Evolutionary conservation across 805 yeast species (phyloP).

Genomic region (Saturnispora hagleri): DNA sequence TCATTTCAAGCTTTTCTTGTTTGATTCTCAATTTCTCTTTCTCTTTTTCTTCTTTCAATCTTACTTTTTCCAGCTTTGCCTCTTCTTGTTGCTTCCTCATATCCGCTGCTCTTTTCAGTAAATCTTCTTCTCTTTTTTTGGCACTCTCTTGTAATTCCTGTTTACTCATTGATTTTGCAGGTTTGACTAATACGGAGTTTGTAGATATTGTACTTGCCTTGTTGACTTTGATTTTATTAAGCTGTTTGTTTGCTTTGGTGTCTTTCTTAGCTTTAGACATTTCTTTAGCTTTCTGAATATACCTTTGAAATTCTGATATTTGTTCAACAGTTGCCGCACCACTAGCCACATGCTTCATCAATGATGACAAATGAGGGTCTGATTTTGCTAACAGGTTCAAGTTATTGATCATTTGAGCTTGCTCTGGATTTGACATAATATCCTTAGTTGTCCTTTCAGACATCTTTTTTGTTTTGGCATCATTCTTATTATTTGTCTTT

Average conservation of each 20-base stretch:
- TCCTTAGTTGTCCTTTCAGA: slow-evolving; percentile 17
- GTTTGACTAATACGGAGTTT: not conserved
- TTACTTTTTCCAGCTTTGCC: slow-evolving; percentile 13
- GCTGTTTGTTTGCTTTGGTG: not conserved
- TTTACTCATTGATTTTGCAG: not conserved
- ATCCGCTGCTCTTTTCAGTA: slow-evolving; percentile 10
- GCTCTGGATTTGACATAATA: slow-evolving; percentile 41
- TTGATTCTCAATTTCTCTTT: slow-evolving; percentile 14
- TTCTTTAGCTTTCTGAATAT: slow-evolving; percentile 67
- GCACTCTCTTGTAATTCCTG: slow-evolving; percentile 10
- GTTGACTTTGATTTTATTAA: not conserved
- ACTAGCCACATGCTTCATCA: slow-evolving; percentile 82
- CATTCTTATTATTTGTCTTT: not conserved
- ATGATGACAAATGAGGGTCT: slow-evolving; percentile 53
- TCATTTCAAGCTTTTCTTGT: slow-evolving; percentile 17
- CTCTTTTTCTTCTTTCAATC: slow-evolving; percentile 17
- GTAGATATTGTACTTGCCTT: not conserved
- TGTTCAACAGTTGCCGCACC: slow-evolving; percentile 69
- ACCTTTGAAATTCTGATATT: slow-evolving; percentile 69
- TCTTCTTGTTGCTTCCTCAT: slow-evolving; percentile 15
- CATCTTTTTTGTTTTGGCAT: not conserved
- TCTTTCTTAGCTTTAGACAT: slow-evolving; percentile 35
- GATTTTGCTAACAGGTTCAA: slow-evolving; percentile 73
- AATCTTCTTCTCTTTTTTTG: slow-evolving; percentile 10
- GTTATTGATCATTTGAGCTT: slow-evolving; percentile 76